phyloP scores from a whole-genome alignment of 176 grass and related monocot species.

The Musa beccarii region DNA sequence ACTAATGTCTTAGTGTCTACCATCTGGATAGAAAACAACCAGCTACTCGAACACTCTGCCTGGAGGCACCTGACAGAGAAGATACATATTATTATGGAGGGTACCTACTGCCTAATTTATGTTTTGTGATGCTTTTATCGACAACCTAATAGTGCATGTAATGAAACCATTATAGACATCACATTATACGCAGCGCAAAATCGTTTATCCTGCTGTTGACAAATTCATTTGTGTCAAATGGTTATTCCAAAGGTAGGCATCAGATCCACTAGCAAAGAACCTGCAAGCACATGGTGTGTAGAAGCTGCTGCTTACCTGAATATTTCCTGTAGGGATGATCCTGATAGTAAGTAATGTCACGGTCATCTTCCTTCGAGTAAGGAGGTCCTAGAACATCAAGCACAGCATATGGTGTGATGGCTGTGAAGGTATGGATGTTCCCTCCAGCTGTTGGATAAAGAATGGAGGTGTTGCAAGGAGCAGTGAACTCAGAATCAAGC shows the following conservation, averaged over 20 bases:
- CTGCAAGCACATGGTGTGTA: not conserved
- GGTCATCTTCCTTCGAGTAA: constrained; percentile 61
- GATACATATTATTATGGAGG: no score
- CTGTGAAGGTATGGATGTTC: constrained; percentile 72
- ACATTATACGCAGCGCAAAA: no score
- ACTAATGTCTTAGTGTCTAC: no score
- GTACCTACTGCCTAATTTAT: not conserved
- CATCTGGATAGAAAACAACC: no score
- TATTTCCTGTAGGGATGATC: constrained; percentile 24
- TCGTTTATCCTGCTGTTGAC: no score
- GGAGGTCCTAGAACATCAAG: constrained; percentile 72
- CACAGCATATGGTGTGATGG: constrained; percentile 44
- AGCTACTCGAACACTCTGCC: no score
- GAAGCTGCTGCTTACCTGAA: not conserved
- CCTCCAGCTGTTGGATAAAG: constrained; percentile 69
- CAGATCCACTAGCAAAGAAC: not conserved
- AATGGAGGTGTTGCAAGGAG: constrained; percentile 58
- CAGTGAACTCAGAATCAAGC: constrained; percentile 51
- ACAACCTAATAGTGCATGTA: no score
- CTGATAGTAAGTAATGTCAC: constrained; percentile 68
- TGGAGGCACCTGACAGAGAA: no score
- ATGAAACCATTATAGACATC: no score
- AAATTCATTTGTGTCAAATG: no score
- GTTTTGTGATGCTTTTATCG: not conserved
- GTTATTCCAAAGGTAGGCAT: no score